Evolutionary conservation across 441 rosid species (phyloP).

Genomic region (Croton setiger): DNA sequence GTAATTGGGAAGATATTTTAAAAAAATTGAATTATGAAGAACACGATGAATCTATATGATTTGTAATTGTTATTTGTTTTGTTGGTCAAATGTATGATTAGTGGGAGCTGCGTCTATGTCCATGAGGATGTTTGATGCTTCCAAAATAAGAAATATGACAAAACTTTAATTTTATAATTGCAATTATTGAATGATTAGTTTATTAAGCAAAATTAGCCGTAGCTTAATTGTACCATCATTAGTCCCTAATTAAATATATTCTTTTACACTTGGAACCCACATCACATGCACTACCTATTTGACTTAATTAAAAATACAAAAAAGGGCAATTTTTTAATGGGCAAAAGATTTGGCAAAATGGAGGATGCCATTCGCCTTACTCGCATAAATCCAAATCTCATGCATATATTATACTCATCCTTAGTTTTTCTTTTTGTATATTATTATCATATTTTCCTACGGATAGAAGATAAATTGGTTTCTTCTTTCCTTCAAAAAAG

Average conservation of each 20-base stretch:
- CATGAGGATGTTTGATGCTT: neutral
- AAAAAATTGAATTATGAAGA: neutral
- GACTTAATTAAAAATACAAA: neutral
- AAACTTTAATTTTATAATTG: neutral
- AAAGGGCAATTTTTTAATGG: neutral
- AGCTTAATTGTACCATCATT: neutral
- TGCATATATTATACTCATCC: neutral
- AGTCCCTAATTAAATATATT: no score
- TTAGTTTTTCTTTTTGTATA: no score
- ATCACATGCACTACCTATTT: neutral
- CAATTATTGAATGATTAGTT: no score
- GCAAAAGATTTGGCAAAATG: neutral
- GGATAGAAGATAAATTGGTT: no score
- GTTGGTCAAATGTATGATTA: neutral
- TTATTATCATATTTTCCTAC: no score
- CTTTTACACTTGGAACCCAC: neutral
- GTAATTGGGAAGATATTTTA: neutral
- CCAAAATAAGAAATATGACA: neutral
- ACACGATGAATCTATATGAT: neutral
- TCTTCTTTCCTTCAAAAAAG: no score
- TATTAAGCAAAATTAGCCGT: neutral
- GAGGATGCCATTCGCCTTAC: neutral
- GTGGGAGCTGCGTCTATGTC: constrained; percentile 15
- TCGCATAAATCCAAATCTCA: neutral
- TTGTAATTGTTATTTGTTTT: neutral